Percentiles rank a stretch among this genome's conserved stretches.
Evolutionary conservation across 805 yeast species (phyloP).

Genomic region (Pachysolen tannophilus): DNA sequence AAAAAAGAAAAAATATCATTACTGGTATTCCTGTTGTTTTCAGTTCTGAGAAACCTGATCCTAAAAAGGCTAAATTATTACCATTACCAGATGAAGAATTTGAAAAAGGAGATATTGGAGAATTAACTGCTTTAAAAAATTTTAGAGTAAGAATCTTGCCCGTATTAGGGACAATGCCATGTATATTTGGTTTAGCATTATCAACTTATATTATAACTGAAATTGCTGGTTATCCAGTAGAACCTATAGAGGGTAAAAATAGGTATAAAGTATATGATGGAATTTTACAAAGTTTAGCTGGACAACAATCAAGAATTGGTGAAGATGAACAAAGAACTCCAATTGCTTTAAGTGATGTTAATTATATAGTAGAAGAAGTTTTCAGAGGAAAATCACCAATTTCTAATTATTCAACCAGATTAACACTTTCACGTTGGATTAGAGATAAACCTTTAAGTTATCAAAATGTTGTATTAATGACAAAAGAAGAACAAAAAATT

Average conservation of each 20-base stretch:
- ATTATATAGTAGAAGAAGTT: slow-evolving; percentile 83
- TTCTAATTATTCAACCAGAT: slow-evolving; percentile 71
- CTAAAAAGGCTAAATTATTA: slow-evolving; percentile 78
- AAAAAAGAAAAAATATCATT: slow-evolving; percentile 68
- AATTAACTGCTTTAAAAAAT: slow-evolving; percentile 77
- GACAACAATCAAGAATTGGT: slow-evolving; percentile 78
- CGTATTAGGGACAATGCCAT: slow-evolving; percentile 95
- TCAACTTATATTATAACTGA: slow-evolving; percentile 77
- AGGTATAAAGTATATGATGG: slow-evolving; percentile 81
- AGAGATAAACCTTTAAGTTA: slow-evolving; percentile 53
- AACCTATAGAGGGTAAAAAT: slow-evolving; percentile 86
- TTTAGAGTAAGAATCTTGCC: slow-evolving; percentile 94
- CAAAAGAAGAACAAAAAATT: slow-evolving; percentile 72
- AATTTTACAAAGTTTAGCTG: slow-evolving; percentile 73
- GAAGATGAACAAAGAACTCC: slow-evolving; percentile 70
- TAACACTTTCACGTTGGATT: slow-evolving; percentile 82
- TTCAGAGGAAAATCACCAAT: slow-evolving; percentile 89
- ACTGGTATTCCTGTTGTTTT: slow-evolving; percentile 81
- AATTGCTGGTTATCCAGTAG: slow-evolving; percentile 83
- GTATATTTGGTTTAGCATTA: slow-evolving; percentile 85
- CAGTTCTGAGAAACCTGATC: slow-evolving; percentile 95
- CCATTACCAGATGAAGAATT: slow-evolving; percentile 81
- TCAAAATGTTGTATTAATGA: slow-evolving; percentile 81
- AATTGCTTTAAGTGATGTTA: slow-evolving; percentile 61
- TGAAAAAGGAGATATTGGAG: slow-evolving; percentile 76